A percentile compares a stretch with the other conserved stretches of the same genome.
Conservation (phyloP, 345 rosid species). For the Citrus sp. region DNA sequence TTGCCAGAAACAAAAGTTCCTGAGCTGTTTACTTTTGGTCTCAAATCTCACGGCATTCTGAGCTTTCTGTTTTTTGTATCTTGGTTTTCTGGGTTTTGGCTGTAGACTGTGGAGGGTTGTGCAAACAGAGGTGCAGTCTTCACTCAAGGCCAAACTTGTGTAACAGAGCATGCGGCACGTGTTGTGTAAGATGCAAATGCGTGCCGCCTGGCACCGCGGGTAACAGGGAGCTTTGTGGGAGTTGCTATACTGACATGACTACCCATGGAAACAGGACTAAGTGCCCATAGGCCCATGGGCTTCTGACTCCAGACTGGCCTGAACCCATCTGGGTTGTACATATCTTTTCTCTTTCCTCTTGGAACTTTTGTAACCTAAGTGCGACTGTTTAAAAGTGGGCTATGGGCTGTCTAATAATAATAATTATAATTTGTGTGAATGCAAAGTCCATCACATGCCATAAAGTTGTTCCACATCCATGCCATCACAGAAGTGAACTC, state of each 20-base stretch:
- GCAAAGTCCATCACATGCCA: too few species aligned
- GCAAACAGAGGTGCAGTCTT: conserved; percentile 48
- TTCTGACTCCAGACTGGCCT: neutral
- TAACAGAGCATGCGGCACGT: conserved; percentile 49
- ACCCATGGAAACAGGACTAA: conserved; percentile 42
- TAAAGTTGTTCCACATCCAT: too few species aligned
- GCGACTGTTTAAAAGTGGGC: neutral
- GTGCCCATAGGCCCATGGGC: conserved; percentile 34
- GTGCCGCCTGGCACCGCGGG: conserved; percentile 55
- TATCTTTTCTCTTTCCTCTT: neutral
- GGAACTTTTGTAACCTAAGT: too few species aligned
- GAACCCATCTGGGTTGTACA: neutral
- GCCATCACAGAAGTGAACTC: too few species aligned
- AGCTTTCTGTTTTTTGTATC: too few species aligned
- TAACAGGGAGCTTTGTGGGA: conserved; percentile 34
- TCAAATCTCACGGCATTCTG: too few species aligned
- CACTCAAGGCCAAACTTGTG: conserved; percentile 48
- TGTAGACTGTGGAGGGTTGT: conserved; percentile 39
- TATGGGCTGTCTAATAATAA: neutral
- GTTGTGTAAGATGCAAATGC: conserved; percentile 51
- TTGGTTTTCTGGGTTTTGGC: neutral
- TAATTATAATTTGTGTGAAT: too few species aligned
- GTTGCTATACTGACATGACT: conserved; percentile 48
- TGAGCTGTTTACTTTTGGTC: too few species aligned
- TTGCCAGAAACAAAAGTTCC: too few species aligned